Evolutionary conservation across 73 alveolate genomes (phyloP), one percentile per base, ranked within the genome.

Genomic region (Symbiodinium natans): DNA sequence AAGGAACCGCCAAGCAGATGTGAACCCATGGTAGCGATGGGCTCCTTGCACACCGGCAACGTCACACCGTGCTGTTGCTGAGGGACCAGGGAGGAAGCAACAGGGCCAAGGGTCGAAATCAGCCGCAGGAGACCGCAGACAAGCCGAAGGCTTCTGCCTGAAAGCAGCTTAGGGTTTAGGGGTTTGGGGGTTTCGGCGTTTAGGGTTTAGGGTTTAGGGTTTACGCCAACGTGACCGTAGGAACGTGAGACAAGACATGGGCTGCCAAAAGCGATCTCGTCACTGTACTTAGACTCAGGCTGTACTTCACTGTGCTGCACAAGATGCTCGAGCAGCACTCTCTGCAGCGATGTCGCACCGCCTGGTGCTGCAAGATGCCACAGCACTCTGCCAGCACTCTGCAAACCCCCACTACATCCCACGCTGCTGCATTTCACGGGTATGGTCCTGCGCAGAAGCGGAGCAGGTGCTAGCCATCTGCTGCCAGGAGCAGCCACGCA

Each of bases 401-500:
- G 59, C 6, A 6, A 46, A 46, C 59, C 59, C 59, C 59, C 59
- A 46, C 59, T n/a, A 46, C 59, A 6, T 46, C 59, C 6, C 59
- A 46, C 13, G 59, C 13, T 46, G 13, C 40, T 1, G 40, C n/a
- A n/a, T n/a, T n/a, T n/a, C n/a, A n/a, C n/a, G n/a, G n/a, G n/a
- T 1, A 23, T 46, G 11, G 46, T 86, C 94, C 94, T 86, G 84
- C 31, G 41, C 63, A 5, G 54, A 23, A 36, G 34, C 3, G 2
- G n/a, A 41, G 4, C 94, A 86, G 7, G 31, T 36, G 34, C 42
- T 56, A 56, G 84, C 42, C 8, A 36, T 13, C 63, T 80, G 84
- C 94, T 86, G 94, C 94, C 94, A 86, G 41, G 94, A 86, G 29
- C 83, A 86, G 83, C 84, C 41, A 36, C 94, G 83, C 54, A 86